Evolutionary conservation across 805 yeast genomes (phyloP).

Genomic region (Dipodascus geniculatus): DNA sequence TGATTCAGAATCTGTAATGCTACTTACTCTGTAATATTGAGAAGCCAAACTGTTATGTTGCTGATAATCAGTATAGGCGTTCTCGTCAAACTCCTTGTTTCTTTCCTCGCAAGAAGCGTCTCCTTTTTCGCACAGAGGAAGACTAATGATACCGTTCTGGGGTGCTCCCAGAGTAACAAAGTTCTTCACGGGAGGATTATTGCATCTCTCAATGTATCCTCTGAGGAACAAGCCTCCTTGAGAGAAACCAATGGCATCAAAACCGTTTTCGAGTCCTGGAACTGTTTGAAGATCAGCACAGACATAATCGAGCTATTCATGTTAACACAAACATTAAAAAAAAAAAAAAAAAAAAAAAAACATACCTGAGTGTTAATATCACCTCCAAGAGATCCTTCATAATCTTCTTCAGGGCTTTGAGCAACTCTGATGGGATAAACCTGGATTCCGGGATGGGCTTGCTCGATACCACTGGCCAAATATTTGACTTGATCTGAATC

Average conservation of each 20-base stretch:
- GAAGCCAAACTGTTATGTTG: slow-evolving; percentile 57
- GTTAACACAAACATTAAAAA: neutral
- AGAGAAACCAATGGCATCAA: slow-evolving; percentile 67
- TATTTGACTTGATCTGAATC: slow-evolving; percentile 45
- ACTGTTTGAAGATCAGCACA: slow-evolving; percentile 41
- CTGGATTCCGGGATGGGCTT: slow-evolving; percentile 27
- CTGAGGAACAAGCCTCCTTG: slow-evolving; percentile 80
- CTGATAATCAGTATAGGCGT: slow-evolving; percentile 45
- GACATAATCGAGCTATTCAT: slow-evolving; percentile 21
- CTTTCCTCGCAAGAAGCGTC: slow-evolving; percentile 51
- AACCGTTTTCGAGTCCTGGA: slow-evolving; percentile 40
- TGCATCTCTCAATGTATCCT: slow-evolving; percentile 52
- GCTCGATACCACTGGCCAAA: slow-evolving; percentile 31
- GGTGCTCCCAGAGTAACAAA: slow-evolving; percentile 73
- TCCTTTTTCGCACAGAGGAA: slow-evolving; percentile 43
- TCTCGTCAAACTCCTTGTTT: slow-evolving; percentile 43
- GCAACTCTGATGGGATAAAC: slow-evolving; percentile 46
- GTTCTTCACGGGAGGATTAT: slow-evolving; percentile 30
- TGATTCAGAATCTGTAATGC: neutral
- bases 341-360: neutral
- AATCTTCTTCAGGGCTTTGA: slow-evolving; percentile 39
- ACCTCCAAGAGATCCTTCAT: slow-evolving; percentile 45
- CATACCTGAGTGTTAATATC: slow-evolving; percentile 44
- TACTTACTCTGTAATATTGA: slow-evolving; percentile 51
- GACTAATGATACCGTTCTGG: slow-evolving; percentile 61